Evolutionary conservation across 2,329 filamentous ascomycete genomes (phyloP), one percentile per base, ranked within the genome.

Genomic region (Sphaceloma murrayae): DNA sequence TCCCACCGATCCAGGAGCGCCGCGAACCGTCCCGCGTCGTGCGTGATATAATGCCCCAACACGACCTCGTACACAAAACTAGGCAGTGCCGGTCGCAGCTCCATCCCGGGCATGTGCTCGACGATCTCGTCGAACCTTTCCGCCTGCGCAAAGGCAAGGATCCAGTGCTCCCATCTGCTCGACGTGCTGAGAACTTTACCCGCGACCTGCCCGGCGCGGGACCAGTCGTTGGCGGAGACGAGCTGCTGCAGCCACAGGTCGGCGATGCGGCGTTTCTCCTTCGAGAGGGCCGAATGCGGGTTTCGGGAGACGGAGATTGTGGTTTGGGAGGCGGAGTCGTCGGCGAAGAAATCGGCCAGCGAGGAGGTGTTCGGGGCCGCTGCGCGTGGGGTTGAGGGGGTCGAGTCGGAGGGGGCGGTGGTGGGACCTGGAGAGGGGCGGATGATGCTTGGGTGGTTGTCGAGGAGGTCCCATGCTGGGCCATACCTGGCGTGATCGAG

Each of bases 241-340:
- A 96, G 73, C 55, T 94, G 85, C 49, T 88, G 80, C 24, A 98
- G 73, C 91, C 91, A 98, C 4, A 93, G 71, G 57, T 96, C 91
- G 16, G 91, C 91, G 47, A 98, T 85, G 2, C 85, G 76, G 24
- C 83, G 75, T 62, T 95, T 98, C 59, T 98, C 89, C 53, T 82
- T 85, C 49, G 91, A 84, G 0, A 81, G 77, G 0, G 78, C 74
- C 0, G 81, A 81, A 14, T 80, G 75, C 30, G 74, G 68, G 26
- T 67, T 62, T 44, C 66, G 71, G 31, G 70, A 70, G n/a, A 72
- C 72, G 1, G 77, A 77, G 33, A 80, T 77, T 1, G 78, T 72
- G 0, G 74, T 73, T 5, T 80, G 76, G 1, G 77, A 75, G 5
- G 36, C 21, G 33, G 32, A 39, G 13, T 50, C 48, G 48, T 91